Conservation (phyloP, 768 basidiomycete genomes). For the Fomitopsis pulvina region DNA sequence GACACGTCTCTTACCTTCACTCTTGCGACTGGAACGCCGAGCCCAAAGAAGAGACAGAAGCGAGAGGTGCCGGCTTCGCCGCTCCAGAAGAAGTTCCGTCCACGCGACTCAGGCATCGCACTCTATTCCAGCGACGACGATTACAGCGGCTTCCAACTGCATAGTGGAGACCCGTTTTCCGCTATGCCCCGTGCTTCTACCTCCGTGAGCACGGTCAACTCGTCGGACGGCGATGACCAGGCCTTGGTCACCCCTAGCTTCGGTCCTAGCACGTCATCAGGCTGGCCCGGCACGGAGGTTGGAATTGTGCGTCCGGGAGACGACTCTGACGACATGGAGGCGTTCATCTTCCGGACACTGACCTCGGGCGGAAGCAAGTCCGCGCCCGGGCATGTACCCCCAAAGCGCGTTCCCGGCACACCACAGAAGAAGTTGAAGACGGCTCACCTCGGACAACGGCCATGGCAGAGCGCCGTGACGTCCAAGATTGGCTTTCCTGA, state of each 20-base stretch:
- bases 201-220: constrained; percentile 57
- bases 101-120: constrained; percentile 61
- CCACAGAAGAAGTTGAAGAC: constrained; percentile 75
- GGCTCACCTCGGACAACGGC: constrained; percentile 50
- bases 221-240: constrained; percentile 52
- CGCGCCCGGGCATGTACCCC: constrained; percentile 28
- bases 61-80: constrained; percentile 18
- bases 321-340: constrained; percentile 38
- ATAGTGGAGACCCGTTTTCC: constrained; percentile 16
- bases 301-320: constrained; percentile 33
- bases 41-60: constrained; percentile 36
- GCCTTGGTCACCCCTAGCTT: constrained; percentile 66
- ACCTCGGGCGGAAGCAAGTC: constrained; percentile 47
- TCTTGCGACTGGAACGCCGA: constrained; percentile 50
- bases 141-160: constrained; percentile 4
- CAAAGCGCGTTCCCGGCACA: constrained; percentile 69
- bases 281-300: constrained; percentile 51
- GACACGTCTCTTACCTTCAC: constrained; percentile 53
- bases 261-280: constrained; percentile 45
- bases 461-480: constrained; percentile 79
- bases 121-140: constrained; percentile 45
- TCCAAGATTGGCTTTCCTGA: constrained; percentile 54
- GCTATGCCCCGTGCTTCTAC: constrained; percentile 53
- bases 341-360: constrained; percentile 67
- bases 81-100: constrained; percentile 62